These are phyloP conservation scores for Inga oerstediana DNA, from an alignment of 306 rosid species.

Conservation along the genomic window DNA sequence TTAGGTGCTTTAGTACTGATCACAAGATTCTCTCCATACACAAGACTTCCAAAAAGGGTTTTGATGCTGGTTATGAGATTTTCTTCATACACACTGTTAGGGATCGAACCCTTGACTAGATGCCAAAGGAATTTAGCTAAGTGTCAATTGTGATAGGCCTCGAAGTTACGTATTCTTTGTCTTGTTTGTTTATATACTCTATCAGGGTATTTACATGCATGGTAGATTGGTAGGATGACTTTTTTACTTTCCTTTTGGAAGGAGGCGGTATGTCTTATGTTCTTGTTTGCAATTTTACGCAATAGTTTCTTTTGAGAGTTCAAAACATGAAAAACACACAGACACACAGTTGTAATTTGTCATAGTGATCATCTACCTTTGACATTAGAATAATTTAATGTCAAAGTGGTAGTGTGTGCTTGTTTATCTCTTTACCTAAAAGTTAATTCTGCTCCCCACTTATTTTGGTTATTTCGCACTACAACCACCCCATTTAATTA, in stretches of 20 bases:
- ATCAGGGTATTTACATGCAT: not conserved
- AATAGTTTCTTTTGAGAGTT: not conserved
- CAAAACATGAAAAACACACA: not conserved
- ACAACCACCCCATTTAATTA: slow-evolving; percentile 27
- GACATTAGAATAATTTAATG: slow-evolving; percentile 13
- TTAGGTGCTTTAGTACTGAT: too few relatives aligned
- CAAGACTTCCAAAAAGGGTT: too few relatives aligned
- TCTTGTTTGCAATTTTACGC: slow-evolving; percentile 28
- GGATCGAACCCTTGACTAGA: too few relatives aligned
- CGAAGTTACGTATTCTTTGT: too few relatives aligned
- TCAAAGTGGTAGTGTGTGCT: slow-evolving; percentile 3
- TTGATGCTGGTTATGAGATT: too few relatives aligned
- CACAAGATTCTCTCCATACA: too few relatives aligned
- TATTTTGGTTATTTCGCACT: slow-evolving; percentile 36
- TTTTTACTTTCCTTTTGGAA: slow-evolving; percentile 22
- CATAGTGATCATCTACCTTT: not conserved
- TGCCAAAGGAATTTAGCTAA: too few relatives aligned
- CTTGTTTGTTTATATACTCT: too few relatives aligned
- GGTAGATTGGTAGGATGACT: not conserved
- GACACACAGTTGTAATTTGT: too few relatives aligned
- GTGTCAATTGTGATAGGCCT: too few relatives aligned
- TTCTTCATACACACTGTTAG: too few relatives aligned
- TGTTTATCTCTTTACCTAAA: slow-evolving; percentile 30
- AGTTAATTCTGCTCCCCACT: slow-evolving; percentile 32
- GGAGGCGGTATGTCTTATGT: slow-evolving; percentile 30